These are phyloP conservation scores for Curvularia lunata DNA, from an alignment of 2,329 filamentous ascomycete genomes.

Conservation along the genomic window DNA sequence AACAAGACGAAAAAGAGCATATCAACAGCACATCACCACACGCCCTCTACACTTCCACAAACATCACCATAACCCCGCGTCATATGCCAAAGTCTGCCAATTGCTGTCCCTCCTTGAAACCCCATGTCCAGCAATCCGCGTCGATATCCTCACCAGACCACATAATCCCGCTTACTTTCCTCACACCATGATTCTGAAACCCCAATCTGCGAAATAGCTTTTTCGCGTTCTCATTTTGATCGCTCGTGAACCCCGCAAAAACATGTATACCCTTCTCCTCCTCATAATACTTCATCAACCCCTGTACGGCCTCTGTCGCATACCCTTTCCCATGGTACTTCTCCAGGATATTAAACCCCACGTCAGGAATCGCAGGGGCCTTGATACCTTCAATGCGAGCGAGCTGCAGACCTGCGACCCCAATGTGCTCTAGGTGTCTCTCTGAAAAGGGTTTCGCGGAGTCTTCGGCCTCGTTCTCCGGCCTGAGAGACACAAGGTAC, in stretches of 20 bases:
- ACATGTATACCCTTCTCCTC: slow-evolving; percentile 11
- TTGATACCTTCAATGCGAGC: slow-evolving; percentile 17
- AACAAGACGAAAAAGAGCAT: neutral
- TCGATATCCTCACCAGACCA: slow-evolving; percentile 4
- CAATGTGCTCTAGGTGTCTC: slow-evolving; percentile 14
- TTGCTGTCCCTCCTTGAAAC: slow-evolving; percentile 12
- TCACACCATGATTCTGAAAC: slow-evolving; percentile 21
- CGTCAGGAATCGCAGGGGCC: slow-evolving; percentile 23
- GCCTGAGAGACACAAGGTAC: slow-evolving; percentile 32
- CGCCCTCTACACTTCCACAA: neutral
- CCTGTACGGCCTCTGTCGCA: slow-evolving; percentile 20
- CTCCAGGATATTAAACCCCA: slow-evolving; percentile 26
- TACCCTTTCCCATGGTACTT: slow-evolving; percentile 25
- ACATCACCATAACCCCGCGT: neutral
- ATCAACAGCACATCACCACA: neutral
- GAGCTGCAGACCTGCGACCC: slow-evolving; percentile 30
- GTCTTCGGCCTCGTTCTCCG: neutral
- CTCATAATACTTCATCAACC: slow-evolving; percentile 11
- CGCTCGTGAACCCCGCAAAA: slow-evolving; percentile 19
- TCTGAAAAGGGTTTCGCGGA: neutral
- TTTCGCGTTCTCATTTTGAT: slow-evolving; percentile 22
- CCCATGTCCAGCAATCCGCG: slow-evolving; percentile 18
- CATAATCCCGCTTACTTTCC: slow-evolving; percentile 14
- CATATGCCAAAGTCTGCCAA: slow-evolving; percentile 15
- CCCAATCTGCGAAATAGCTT: slow-evolving; percentile 23